Evolutionary conservation across 2,329 filamentous ascomycete genomes (phyloP), one percentile per base, ranked within the genome.

Genomic region (Onygena corvina): DNA sequence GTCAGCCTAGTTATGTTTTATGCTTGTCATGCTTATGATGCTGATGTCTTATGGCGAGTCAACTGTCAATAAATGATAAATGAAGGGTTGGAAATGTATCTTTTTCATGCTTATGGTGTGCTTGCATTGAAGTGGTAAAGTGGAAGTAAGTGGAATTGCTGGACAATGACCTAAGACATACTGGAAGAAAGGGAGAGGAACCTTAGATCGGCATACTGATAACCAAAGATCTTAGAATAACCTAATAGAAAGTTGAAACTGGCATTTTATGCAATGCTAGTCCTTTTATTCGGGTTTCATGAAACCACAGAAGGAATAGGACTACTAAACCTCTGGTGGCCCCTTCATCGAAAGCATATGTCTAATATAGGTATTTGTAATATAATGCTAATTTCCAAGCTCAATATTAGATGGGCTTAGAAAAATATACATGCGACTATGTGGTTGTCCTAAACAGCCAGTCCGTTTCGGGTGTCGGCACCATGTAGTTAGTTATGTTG

Each of bases 381-480:
- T n/a, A 11, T 23, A 23, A 40, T 23, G 9, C 36, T 23, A 23
- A 23, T 12, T 40, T 11, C 20, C 3, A 5, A 23, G 9, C 12
- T 29, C 27, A 5, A 29, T 5, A 29, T 5, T 29, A 29, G 11
- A 29, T 29, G 27, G 11, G 27, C 4, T 5, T 5, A 11, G 27
- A 29, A 5, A 29, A 5, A 29, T 29, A 29, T 33, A 33, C 11
- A 23, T 12, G 18, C 14, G n/a, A n/a, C 18, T 40, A 49, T 21
- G 49, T 31, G 48, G 50, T 30, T 25, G 31, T 30, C 25, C 49
- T 31, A 44, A 69, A 69, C 5, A 71, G 53, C 69, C 69, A 71
- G 56, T 71, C 69, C 11, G 66, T 69, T 51, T 71, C 69, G 0
- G 68, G 68, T 2, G 68, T 71, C 2, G 69, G 69, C 9, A 71